Conservation (phyloP, 1,139 yeast genomes). For the Lodderomyces pseudojiufengensis region DNA sequence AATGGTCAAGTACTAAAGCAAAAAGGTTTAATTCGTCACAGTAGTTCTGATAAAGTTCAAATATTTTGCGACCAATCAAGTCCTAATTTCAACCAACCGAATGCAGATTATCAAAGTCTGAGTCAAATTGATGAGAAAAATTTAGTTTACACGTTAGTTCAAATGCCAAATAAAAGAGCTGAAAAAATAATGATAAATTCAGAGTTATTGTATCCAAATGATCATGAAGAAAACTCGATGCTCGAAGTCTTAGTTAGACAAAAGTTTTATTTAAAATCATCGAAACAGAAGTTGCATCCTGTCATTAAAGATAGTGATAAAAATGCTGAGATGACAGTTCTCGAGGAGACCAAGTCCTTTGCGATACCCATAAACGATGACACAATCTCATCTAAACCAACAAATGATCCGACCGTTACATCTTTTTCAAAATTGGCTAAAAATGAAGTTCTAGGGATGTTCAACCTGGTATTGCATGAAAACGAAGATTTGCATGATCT, state of each 20-base stretch:
- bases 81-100: neutral
- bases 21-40: constrained; percentile 10
- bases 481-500: constrained; percentile 30
- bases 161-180: constrained; percentile 54
- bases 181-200: constrained; percentile 66
- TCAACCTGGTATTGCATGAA: constrained; percentile 55
- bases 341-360: constrained; percentile 23
- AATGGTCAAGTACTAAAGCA: constrained; percentile 57
- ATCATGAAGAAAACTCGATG: constrained; percentile 47
- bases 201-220: constrained; percentile 44
- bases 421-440: constrained; percentile 72
- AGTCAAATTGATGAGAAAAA: constrained; percentile 20
- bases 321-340: neutral
- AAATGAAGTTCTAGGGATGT: constrained; percentile 72
- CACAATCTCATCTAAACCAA: constrained; percentile 16
- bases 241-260: constrained; percentile 48
- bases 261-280: neutral
- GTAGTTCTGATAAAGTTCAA: constrained; percentile 14
- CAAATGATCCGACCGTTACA: constrained; percentile 74
- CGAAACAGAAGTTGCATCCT: too few species aligned
- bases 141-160: constrained; percentile 41
- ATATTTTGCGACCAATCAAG: constrained; percentile 16
- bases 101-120: constrained; percentile 5
- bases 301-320: neutral
- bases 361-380: constrained; percentile 31